These are phyloP conservation scores for Pythium diclinum DNA, from an alignment of 352 stramenopile genomes.

Conservation along the genomic window DNA sequence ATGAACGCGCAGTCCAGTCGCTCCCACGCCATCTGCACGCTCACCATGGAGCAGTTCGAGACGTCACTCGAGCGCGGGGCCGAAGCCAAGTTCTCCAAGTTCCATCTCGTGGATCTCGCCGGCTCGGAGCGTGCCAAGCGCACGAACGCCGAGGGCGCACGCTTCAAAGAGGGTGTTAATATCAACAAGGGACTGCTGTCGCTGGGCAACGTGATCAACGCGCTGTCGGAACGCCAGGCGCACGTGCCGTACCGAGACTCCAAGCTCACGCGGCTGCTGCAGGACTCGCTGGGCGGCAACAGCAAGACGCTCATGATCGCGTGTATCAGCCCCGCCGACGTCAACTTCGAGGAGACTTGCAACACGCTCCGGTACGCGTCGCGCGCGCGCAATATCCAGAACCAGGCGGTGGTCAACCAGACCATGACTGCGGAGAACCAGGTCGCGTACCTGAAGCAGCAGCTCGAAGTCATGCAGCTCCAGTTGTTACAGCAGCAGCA, in stretches of 20 bases:
- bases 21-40: slow-evolving; percentile 89
- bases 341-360: slow-evolving; percentile 93
- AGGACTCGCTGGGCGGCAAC: slow-evolving; percentile 88
- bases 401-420: slow-evolving; percentile 96
- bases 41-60: slow-evolving; percentile 76
- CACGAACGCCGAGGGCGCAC: slow-evolving; percentile 79
- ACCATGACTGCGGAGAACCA: slow-evolving; percentile 89
- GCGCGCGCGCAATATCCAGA: slow-evolving; percentile 98
- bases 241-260: slow-evolving; percentile 90
- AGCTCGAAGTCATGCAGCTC: slow-evolving; percentile 62
- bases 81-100: slow-evolving; percentile 75
- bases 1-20: slow-evolving; percentile 82
- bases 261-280: slow-evolving; percentile 88
- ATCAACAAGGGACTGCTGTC: slow-evolving; percentile 95
- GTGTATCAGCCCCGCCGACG: slow-evolving; percentile 70
- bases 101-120: slow-evolving; percentile 95
- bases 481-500: slow-evolving; percentile 51
- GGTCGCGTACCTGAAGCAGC: slow-evolving; percentile 55
- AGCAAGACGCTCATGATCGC: slow-evolving; percentile 92
- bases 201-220: slow-evolving; percentile 95
- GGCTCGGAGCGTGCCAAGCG: slow-evolving; percentile 92
- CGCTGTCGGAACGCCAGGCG: slow-evolving; percentile 72
- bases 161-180: slow-evolving; percentile 91
- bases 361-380: slow-evolving; percentile 95
- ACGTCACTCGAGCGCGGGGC: slow-evolving; percentile 23